Conservation (phyloP, 2,329 filamentous ascomycete species). For the Blastomyces percursus region DNA sequence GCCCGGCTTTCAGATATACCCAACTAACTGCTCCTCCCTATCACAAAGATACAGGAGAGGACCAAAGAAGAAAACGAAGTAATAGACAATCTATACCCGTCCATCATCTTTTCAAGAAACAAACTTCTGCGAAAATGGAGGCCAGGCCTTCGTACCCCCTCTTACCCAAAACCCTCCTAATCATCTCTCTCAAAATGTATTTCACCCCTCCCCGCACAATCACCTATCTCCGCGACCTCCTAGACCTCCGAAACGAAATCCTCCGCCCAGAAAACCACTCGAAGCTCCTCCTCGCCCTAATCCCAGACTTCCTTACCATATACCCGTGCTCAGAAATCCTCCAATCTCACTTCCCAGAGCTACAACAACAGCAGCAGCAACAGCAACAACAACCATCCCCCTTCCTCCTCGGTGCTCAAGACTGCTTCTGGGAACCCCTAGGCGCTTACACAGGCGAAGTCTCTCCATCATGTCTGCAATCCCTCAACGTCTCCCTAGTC, state of each 20-base stretch:
- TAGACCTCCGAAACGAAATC: constrained; percentile 38
- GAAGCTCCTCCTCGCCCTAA: constrained; percentile 60
- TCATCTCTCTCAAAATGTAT: constrained; percentile 40
- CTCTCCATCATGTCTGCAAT: constrained; percentile 54
- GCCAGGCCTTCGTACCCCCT: constrained; percentile 21
- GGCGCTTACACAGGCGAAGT: constrained; percentile 72
- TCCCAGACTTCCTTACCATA: constrained; percentile 66
- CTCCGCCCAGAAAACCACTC: constrained; percentile 34
- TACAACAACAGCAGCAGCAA: constrained; percentile 5
- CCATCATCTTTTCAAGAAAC: neutral
- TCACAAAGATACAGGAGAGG: neutral
- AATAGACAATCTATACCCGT: neutral
- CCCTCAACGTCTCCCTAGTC: constrained; percentile 60
- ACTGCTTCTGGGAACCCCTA: constrained; percentile 57
- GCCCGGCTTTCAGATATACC: neutral
- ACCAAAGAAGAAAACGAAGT: neutral
- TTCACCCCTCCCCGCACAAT: constrained; percentile 56
- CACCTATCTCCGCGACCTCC: constrained; percentile 42
- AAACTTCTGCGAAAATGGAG: neutral
- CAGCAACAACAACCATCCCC: constrained; percentile 30
- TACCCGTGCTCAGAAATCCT: constrained; percentile 35
- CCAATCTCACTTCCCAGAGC: constrained; percentile 5
- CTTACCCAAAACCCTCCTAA: constrained; percentile 28
- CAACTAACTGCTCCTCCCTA: neutral
- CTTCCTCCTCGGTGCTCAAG: constrained; percentile 62